A percentile compares a stretch with the other conserved stretches of the same genome.
Evolutionary conservation across 2,329 filamentous ascomycete species (phyloP).

Genomic region (Epichloe gansuensis): DNA sequence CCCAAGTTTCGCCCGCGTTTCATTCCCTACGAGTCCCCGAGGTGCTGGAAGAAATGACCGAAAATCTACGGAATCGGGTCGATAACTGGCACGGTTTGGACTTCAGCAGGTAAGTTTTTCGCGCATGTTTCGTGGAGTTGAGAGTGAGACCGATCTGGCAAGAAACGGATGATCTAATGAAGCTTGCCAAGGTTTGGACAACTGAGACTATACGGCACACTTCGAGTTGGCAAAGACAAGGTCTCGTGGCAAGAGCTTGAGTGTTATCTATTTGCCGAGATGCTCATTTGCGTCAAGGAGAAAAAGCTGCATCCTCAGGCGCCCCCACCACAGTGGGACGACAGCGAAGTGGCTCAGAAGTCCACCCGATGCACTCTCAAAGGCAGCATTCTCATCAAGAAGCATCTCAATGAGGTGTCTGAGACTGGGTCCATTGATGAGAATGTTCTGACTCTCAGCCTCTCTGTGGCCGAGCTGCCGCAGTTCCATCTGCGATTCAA

Average conservation of each 20-base stretch:
- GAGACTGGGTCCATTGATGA: conserved; percentile 64
- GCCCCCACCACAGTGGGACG: conserved; percentile 55
- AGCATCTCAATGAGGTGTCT: conserved; percentile 80
- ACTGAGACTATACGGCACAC: conserved; percentile 74
- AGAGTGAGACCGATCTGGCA: not conserved
- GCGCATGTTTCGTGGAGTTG: not conserved
- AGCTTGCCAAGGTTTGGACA: conserved; percentile 64
- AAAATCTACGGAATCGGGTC: conserved; percentile 73
- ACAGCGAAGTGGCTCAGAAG: conserved; percentile 45
- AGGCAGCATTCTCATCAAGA: conserved; percentile 95
- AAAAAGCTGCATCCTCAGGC: conserved; percentile 53
- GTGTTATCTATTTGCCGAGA: conserved; percentile 93
- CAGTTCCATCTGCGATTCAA: conserved; percentile 89
- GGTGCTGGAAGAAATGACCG: conserved; percentile 71
- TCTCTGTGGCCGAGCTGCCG: conserved; percentile 84
- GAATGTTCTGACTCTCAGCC: conserved; percentile 72
- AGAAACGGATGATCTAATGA: conserved; percentile 4
- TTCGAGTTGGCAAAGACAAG: conserved; percentile 92
- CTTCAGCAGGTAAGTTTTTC: conserved; percentile 53
- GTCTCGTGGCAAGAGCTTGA: conserved; percentile 96
- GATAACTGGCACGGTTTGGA: conserved; percentile 98
- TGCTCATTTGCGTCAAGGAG: conserved; percentile 99
- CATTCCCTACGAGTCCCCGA: conserved; percentile 64
- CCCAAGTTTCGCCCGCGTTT: conserved; percentile 41
- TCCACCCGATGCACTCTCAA: conserved; percentile 77